Percentiles rank a stretch among this genome's conserved stretches.
Evolutionary conservation across 257 asterid genomes (phyloP).

Genomic region (Dorcoceras hygrometricum): DNA sequence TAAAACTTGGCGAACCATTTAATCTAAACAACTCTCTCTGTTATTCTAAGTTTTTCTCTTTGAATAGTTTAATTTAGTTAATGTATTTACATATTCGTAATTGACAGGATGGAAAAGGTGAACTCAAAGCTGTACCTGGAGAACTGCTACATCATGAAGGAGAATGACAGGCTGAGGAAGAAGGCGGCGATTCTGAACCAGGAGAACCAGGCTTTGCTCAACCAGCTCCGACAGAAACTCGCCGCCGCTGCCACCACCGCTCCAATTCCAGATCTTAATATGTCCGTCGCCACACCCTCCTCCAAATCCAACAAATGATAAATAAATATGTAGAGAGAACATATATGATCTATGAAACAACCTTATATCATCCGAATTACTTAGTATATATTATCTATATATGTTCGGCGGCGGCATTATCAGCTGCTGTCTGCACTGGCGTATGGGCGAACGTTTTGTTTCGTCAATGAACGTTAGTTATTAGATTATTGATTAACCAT

Average conservation of each 20-base stretch:
- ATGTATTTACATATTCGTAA: not conserved
- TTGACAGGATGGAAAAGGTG: slow-evolving; percentile 24
- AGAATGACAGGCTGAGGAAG: slow-evolving; percentile 33
- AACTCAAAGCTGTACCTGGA: slow-evolving; percentile 28
- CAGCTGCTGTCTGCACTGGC: too few species aligned
- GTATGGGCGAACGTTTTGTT: too few species aligned
- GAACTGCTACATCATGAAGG: slow-evolving; percentile 26
- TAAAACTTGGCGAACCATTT: too few species aligned
- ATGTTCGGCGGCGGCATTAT: too few species aligned
- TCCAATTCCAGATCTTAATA: not conserved
- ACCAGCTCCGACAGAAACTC: slow-evolving; percentile 22
- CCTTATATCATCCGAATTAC: not conserved
- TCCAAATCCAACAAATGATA: not conserved
- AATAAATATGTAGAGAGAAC: not conserved
- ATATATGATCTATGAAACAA: not conserved
- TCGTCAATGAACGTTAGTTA: too few species aligned
- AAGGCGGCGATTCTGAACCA: slow-evolving; percentile 29
- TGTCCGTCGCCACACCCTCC: not conserved
- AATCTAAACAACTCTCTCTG: too few species aligned
- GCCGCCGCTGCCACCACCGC: not conserved
- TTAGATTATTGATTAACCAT: too few species aligned
- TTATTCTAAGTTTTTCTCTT: too few species aligned
- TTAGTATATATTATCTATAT: too few species aligned
- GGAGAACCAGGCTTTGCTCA: slow-evolving; percentile 28
- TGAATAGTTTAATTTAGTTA: not conserved